Conservation (phyloP, 2,329 filamentous ascomycete species). For the Dactylellina haptotyla region DNA sequence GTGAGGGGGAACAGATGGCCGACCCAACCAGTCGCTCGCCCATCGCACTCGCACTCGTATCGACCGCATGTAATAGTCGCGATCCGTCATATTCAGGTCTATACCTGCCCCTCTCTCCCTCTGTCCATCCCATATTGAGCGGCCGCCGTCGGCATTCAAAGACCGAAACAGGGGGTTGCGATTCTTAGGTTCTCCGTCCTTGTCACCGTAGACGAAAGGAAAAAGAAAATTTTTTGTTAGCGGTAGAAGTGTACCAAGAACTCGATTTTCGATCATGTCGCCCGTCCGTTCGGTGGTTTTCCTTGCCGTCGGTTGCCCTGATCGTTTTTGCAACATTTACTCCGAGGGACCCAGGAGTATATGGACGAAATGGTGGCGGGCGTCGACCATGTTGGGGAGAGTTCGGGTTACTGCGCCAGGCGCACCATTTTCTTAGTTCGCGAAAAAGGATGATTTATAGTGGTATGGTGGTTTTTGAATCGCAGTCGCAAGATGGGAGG, state of each 20-base stretch:
- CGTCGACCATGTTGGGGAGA: background rate
- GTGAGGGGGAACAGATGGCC: too few species aligned
- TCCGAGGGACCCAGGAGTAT: constrained; percentile 35
- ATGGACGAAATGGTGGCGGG: constrained; percentile 29
- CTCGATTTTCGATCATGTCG: background rate
- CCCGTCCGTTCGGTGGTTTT: background rate
- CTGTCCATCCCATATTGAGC: too few species aligned
- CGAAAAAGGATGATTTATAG: background rate
- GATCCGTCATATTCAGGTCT: background rate
- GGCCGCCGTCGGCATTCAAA: background rate
- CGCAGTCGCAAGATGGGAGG: too few species aligned
- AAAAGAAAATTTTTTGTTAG: too few species aligned
- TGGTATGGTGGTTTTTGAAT: too few species aligned
- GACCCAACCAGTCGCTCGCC: too few species aligned
- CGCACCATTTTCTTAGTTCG: background rate
- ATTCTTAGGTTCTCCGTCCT: too few species aligned
- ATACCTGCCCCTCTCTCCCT: too few species aligned
- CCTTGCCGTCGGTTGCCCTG: background rate
- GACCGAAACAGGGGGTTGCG: background rate
- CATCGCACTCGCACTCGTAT: too few species aligned
- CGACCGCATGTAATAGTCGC: constrained; percentile 3
- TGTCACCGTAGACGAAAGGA: too few species aligned
- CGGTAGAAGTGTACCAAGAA: too few species aligned
- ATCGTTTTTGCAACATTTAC: background rate
- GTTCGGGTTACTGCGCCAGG: too few species aligned